phyloP scores from a whole-genome alignment of 2,329 filamentous ascomycete species.

The Hortaea sp. region DNA sequence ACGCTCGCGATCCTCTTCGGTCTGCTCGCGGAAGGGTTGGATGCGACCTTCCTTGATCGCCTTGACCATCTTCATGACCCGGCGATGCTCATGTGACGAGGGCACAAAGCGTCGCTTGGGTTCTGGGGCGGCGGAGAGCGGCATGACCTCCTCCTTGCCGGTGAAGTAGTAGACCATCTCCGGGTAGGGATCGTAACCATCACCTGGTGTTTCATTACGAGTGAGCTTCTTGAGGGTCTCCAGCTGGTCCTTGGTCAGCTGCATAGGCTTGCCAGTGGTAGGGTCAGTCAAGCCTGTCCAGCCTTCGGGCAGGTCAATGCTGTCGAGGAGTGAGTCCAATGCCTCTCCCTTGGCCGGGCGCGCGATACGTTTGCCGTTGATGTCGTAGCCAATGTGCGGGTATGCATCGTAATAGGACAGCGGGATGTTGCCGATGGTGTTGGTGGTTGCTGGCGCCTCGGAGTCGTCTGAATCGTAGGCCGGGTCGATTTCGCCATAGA shows the following conservation, averaged over 20 bases:
- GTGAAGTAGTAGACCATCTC: slow-evolving; percentile 93
- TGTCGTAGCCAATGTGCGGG: slow-evolving; percentile 96
- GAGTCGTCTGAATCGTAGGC: slow-evolving; percentile 95
- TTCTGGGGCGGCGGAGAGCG: slow-evolving; percentile 84
- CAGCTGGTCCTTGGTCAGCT: slow-evolving; percentile 77
- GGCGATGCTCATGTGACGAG: slow-evolving; percentile 92
- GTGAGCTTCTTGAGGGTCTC: slow-evolving; percentile 82
- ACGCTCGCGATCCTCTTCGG: slow-evolving; percentile 44
- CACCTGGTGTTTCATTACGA: slow-evolving; percentile 75
- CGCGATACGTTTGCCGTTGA: slow-evolving; percentile 97
- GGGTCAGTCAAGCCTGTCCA: slow-evolving; percentile 96
- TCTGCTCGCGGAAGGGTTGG: slow-evolving; percentile 71
- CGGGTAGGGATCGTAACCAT: slow-evolving; percentile 87
- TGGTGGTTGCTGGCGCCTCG: slow-evolving; percentile 65
- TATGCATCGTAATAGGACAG: slow-evolving; percentile 94
- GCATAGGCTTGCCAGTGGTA: slow-evolving; percentile 81
- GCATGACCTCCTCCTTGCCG: slow-evolving; percentile 78
- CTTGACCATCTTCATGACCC: slow-evolving; percentile 92
- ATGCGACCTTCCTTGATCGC: slow-evolving; percentile 93
- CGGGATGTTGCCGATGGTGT: slow-evolving; percentile 93
- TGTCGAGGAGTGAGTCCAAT: slow-evolving; percentile 84
- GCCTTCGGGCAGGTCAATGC: slow-evolving; percentile 91
- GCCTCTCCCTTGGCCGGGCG: slow-evolving; percentile 89
- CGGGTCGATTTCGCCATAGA: slow-evolving; percentile 89
- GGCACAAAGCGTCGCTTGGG: slow-evolving; percentile 92